These are phyloP conservation scores for Phlebiopsis flavidoalba DNA, from an alignment of 768 basidiomycete species.

Conservation along the genomic window DNA sequence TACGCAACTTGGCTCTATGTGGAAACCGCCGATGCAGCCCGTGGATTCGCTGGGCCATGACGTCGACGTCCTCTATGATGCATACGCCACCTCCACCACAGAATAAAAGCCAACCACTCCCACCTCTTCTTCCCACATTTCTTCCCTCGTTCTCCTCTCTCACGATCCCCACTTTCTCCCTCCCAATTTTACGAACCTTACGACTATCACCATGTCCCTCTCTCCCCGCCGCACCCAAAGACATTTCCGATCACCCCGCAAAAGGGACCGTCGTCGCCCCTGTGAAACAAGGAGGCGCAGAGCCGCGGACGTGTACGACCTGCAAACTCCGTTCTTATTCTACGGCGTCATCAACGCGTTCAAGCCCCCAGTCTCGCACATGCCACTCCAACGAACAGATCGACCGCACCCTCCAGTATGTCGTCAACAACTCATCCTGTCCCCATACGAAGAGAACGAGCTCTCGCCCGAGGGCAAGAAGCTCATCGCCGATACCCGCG, in stretches of 20 bases:
- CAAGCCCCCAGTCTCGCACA: conserved; percentile 58
- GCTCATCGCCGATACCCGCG: conserved; percentile 70
- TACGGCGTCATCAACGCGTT: conserved; percentile 65
- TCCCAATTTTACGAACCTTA: background rate
- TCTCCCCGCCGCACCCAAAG: conserved; percentile 55
- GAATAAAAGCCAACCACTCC: background rate
- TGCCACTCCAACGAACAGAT: conserved; percentile 75
- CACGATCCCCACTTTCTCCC: background rate
- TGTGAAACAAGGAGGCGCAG: conserved; percentile 67
- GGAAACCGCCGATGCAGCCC: background rate
- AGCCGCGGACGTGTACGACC: conserved; percentile 40
- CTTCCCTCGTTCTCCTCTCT: background rate
- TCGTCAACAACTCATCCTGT: conserved; percentile 53
- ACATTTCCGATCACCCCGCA: conserved; percentile 53
- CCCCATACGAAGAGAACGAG: conserved; percentile 47
- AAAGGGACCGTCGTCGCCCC: conserved; percentile 62
- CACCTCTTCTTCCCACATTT: background rate
- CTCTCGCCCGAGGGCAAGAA: conserved; percentile 75
- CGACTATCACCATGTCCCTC: conserved; percentile 54
- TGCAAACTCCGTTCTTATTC: conserved; percentile 84
- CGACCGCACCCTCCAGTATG: conserved; percentile 64
- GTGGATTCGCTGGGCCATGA: background rate
- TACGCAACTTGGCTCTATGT: background rate
- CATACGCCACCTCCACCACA: background rate
- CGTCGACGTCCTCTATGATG: background rate